These are phyloP conservation scores for Penicillium sp. DNA, from an alignment of 2,329 filamentous ascomycete species.

Conservation along the genomic window DNA sequence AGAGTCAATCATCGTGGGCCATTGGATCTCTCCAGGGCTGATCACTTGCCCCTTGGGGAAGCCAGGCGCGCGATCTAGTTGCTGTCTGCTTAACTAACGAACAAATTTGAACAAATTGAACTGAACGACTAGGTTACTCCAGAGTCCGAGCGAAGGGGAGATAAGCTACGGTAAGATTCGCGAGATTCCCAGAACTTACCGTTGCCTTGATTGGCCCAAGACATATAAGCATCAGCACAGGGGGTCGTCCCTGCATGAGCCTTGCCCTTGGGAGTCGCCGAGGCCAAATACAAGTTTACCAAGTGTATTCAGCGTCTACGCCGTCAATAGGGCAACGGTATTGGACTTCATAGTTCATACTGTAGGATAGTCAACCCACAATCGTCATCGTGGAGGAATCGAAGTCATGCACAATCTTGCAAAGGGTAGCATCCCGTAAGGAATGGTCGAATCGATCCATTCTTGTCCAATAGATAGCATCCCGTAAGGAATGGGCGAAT, in stretches of 20 bases:
- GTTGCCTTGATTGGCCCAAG: conserved; percentile 19
- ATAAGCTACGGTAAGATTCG: not conserved
- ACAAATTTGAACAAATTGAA: not conserved
- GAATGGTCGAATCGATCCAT: conserved; percentile 20
- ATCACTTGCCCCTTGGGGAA: not conserved
- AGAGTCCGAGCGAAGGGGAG: not conserved
- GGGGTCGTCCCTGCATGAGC: conserved; percentile 4
- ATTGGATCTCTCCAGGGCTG: not conserved
- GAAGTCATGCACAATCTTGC: not conserved
- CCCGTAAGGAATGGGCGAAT: conserved; percentile 24
- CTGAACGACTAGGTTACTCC: not conserved
- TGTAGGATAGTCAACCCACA: conserved; percentile 10
- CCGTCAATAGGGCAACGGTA: not conserved
- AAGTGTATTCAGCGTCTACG: not conserved
- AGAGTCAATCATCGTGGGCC: not conserved
- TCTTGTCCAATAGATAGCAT: conserved; percentile 6
- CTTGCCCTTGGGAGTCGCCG: not conserved
- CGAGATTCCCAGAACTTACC: not conserved
- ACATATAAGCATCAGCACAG: conserved; percentile 4
- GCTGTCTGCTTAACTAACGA: too few species aligned
- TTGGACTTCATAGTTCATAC: too few species aligned
- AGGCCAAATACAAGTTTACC: not conserved
- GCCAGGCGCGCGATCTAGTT: not conserved
- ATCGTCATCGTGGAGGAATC: not conserved
- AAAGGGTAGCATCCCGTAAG: conserved; percentile 19